Percentiles rank a stretch among this genome's conserved stretches.
Conservation (phyloP, 768 basidiomycete genomes). For the Tulasnella sp. region DNA sequence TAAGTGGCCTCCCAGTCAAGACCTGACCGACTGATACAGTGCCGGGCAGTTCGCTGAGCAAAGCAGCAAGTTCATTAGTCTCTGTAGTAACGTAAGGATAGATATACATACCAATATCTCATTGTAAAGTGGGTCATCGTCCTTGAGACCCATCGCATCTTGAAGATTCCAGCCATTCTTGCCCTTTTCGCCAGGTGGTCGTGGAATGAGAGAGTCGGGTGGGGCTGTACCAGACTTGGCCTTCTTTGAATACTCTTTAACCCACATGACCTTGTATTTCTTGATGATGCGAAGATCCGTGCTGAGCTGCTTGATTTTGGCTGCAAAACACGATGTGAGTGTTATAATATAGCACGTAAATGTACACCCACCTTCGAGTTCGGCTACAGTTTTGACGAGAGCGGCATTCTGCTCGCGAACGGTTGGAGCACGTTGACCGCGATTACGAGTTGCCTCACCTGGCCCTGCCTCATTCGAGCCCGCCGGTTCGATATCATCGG, state of each 20-base stretch:
- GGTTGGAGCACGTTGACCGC: too few relatives aligned
- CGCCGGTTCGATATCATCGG: too few relatives aligned
- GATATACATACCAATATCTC: background rate
- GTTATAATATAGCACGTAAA: too few relatives aligned
- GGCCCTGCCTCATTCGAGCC: too few relatives aligned
- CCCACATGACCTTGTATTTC: background rate
- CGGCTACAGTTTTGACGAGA: too few relatives aligned
- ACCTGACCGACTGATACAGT: background rate
- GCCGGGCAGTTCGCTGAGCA: background rate
- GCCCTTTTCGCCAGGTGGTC: background rate
- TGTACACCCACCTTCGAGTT: too few relatives aligned
- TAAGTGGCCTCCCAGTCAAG: background rate
- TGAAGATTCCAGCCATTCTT: background rate
- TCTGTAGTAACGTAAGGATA: too few relatives aligned
- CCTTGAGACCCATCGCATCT: background rate
- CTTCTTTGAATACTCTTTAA: background rate
- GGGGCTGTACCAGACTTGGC: background rate
- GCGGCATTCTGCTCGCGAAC: too few relatives aligned
- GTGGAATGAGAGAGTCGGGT: background rate
- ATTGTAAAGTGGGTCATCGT: background rate
- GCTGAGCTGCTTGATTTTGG: background rate
- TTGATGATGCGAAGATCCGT: background rate
- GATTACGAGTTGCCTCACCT: too few relatives aligned
- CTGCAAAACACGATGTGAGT: too few relatives aligned
- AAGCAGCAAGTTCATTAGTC: too few relatives aligned